Percentiles rank a stretch among this genome's conserved stretches.
These are phyloP conservation scores for Saccharum hybrid DNA, from an alignment of 202 grass and related monocot genomes.

Conservation along the genomic window DNA sequence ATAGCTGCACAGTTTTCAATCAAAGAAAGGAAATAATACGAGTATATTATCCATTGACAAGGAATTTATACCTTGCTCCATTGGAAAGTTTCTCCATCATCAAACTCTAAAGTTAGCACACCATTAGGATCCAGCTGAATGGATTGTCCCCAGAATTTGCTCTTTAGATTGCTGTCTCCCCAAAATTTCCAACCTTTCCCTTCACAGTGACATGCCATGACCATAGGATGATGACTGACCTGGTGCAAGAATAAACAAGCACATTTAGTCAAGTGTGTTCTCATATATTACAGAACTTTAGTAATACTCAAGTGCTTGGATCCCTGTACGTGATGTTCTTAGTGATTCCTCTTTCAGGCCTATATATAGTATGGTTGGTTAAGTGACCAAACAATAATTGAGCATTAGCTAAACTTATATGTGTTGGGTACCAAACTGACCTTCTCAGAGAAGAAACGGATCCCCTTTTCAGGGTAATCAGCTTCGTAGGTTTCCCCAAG, in stretches of 20 bases:
- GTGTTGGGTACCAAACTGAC: slow-evolving; percentile 48
- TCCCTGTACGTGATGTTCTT: neutral
- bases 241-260: slow-evolving; percentile 50
- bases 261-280: slow-evolving; percentile 19
- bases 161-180: slow-evolving; percentile 83
- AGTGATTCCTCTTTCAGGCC: neutral
- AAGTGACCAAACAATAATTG: neutral
- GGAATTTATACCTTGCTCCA: slow-evolving; percentile 76
- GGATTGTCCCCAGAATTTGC: slow-evolving; percentile 80
- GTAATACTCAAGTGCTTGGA: slow-evolving; percentile 6
- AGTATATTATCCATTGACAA: slow-evolving; percentile 7
- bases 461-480: slow-evolving; percentile 74
- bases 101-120: slow-evolving; percentile 75
- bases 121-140: slow-evolving; percentile 79
- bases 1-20: slow-evolving; percentile 15
- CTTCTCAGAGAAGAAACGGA: slow-evolving; percentile 85
- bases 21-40: slow-evolving; percentile 18
- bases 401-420: slow-evolving; percentile 36
- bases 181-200: slow-evolving; percentile 91
- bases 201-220: slow-evolving; percentile 79
- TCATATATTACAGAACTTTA: slow-evolving; percentile 10
- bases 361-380: slow-evolving; percentile 2
- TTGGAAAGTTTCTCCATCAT: slow-evolving; percentile 87
- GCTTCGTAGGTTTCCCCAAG: slow-evolving; percentile 90
- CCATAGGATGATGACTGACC: slow-evolving; percentile 86